Conservation (phyloP, 2,329 filamentous ascomycete species). For the Penicillium paneum region DNA sequence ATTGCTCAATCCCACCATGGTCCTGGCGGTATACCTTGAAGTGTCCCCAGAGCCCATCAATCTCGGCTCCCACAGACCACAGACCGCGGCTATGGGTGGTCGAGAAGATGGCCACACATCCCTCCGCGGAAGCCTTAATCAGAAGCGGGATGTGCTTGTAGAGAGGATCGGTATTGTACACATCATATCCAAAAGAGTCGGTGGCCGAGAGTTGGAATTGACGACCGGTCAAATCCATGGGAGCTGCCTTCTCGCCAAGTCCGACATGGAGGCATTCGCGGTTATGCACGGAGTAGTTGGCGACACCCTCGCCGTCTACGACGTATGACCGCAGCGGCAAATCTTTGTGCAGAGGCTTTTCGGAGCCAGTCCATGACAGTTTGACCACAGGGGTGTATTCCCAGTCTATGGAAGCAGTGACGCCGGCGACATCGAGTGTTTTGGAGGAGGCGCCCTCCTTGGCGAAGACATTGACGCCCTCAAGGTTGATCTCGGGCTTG, state of each 20-base stretch:
- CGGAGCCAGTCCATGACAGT: conserved; percentile 50
- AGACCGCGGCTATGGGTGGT: conserved; percentile 62
- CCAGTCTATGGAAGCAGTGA: conserved; percentile 60
- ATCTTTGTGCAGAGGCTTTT: conserved; percentile 59
- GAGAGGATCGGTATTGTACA: conserved; percentile 66
- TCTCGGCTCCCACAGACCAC: conserved; percentile 67
- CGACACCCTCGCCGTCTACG: conserved; percentile 58
- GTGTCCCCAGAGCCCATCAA: conserved; percentile 72
- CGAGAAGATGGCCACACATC: conserved; percentile 66
- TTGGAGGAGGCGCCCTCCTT: conserved; percentile 37
- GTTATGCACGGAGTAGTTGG: conserved; percentile 64
- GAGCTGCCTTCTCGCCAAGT: conserved; percentile 68
- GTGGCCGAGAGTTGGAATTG: conserved; percentile 66
- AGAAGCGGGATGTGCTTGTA: conserved; percentile 74
- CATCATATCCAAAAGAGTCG: conserved; percentile 71
- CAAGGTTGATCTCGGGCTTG: conserved; percentile 43
- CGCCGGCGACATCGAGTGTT: conserved; percentile 47
- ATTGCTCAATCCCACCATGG: conserved; percentile 69
- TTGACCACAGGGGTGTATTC: conserved; percentile 56
- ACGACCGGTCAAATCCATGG: conserved; percentile 67
- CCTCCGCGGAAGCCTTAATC: conserved; percentile 63
- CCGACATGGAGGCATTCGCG: conserved; percentile 64
- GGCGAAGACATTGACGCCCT: conserved; percentile 30
- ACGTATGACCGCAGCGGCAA: conserved; percentile 64
- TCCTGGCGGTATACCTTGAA: conserved; percentile 74